phyloP scores from a whole-genome alignment of 2,329 filamentous ascomycete genomes.

The Tolypocladium ovalisporum region DNA sequence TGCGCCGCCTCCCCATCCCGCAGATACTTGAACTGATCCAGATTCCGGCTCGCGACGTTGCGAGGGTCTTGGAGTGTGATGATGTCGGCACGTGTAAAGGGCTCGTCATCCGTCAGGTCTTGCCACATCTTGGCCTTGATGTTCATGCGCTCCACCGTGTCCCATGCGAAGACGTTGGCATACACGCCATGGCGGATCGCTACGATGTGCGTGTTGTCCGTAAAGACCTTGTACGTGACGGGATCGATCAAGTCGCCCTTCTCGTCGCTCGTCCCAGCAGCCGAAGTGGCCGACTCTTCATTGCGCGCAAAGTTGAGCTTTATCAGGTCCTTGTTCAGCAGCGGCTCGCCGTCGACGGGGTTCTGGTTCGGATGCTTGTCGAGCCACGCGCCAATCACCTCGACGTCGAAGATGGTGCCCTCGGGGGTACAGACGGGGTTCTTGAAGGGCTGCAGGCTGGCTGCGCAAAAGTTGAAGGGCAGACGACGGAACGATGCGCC shows the following conservation, averaged over 20 bases:
- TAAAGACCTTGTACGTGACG: constrained; percentile 95
- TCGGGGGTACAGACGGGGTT: constrained; percentile 84
- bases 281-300: constrained; percentile 50
- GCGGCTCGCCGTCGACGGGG: constrained; percentile 69
- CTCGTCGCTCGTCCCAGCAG: constrained; percentile 37
- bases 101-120: constrained; percentile 77
- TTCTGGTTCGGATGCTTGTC: constrained; percentile 82
- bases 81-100: constrained; percentile 83
- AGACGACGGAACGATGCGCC: constrained; percentile 67
- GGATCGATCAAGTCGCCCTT: constrained; percentile 84
- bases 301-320: constrained; percentile 89
- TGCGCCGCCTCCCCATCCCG: constrained; percentile 66
- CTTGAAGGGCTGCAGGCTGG: constrained; percentile 88
- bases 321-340: constrained; percentile 75
- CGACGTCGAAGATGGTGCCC: constrained; percentile 89
- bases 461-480: constrained; percentile 96
- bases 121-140: constrained; percentile 95
- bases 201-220: constrained; percentile 95
- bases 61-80: constrained; percentile 95
- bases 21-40: constrained; percentile 81
- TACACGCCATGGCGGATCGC: constrained; percentile 69
- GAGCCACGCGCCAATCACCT: constrained; percentile 88
- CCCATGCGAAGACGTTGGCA: constrained; percentile 93
- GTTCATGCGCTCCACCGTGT: constrained; percentile 90
- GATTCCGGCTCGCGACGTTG: constrained; percentile 70